Conservation (phyloP, 139 green algal genomes). For the Desmodesmus armatus region DNA sequence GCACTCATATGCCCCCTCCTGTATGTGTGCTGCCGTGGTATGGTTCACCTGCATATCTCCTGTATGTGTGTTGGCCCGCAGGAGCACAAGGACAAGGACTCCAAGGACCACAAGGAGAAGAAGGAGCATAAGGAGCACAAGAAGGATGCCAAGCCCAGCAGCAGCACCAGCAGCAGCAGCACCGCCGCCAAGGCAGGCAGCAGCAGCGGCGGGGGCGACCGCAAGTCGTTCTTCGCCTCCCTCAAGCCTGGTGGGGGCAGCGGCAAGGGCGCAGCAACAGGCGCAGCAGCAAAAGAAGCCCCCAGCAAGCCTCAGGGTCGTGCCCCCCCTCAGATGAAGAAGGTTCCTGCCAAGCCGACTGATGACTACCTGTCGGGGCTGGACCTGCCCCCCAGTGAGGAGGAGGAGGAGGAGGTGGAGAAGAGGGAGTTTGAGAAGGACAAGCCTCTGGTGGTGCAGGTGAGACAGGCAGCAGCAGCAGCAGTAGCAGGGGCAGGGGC, state of each 20-base stretch:
- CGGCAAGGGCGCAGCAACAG: background rate
- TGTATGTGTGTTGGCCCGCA: too few species aligned
- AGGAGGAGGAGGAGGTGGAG: slow-evolving; percentile 79
- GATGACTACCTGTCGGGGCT: slow-evolving; percentile 89
- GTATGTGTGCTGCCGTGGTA: too few species aligned
- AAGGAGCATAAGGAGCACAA: slow-evolving; percentile 56
- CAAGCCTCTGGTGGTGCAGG: slow-evolving; percentile 51
- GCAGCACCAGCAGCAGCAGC: slow-evolving; percentile 13
- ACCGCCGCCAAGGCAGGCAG: slow-evolving; percentile 46
- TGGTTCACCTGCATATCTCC: too few species aligned
- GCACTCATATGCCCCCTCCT: too few species aligned
- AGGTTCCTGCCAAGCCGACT: slow-evolving; percentile 26
- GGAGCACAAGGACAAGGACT: too few species aligned
- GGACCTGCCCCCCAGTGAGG: slow-evolving; percentile 90
- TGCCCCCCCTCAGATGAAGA: slow-evolving; percentile 47
- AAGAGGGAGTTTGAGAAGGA: slow-evolving; percentile 62
- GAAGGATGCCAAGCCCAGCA: slow-evolving; percentile 44
- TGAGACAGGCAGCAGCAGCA: slow-evolving; percentile 20
- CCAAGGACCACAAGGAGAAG: slow-evolving; percentile 60
- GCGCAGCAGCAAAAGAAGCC: slow-evolving; percentile 5
- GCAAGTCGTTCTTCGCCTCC: too few species aligned
- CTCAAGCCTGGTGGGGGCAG: too few species aligned
- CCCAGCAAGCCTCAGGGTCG: slow-evolving; percentile 7
- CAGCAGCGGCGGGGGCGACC: slow-evolving; percentile 50
- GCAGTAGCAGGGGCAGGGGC: background rate